phyloP scores from a whole-genome alignment of 805 yeast genomes.

The Kodamaea leandrae region DNA sequence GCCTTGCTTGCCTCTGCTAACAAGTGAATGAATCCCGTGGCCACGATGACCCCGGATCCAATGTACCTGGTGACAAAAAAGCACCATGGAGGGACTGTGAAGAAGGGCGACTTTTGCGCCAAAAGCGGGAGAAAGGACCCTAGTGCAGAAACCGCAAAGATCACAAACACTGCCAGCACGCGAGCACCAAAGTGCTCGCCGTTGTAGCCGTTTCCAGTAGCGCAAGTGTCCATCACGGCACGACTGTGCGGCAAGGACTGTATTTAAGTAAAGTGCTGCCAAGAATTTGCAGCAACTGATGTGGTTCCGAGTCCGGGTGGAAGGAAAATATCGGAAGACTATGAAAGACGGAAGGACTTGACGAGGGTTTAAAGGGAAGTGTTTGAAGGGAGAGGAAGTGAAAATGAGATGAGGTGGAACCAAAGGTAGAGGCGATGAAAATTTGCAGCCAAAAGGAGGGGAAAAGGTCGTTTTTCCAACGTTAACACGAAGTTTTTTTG shows the following conservation, averaged over 20 bases:
- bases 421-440: too few species aligned
- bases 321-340: too few species aligned
- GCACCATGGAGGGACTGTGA: constrained; percentile 25
- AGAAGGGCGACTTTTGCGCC: constrained; percentile 18
- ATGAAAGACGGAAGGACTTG: too few species aligned
- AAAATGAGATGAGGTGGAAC: too few species aligned
- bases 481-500: too few species aligned
- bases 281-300: too few species aligned
- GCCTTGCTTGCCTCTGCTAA: constrained; percentile 29
- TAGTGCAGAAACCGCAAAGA: constrained; percentile 27
- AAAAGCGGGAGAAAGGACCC: constrained; percentile 33
- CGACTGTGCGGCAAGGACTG: neutral
- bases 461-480: too few species aligned
- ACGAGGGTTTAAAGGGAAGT: too few species aligned
- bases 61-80: constrained; percentile 29
- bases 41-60: constrained; percentile 37
- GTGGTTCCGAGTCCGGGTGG: too few species aligned
- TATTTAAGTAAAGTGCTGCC: neutral
- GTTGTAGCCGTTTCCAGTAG: constrained; percentile 18
- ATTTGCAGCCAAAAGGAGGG: too few species aligned
- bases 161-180: constrained; percentile 29
- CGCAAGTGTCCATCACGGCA: constrained; percentile 9
- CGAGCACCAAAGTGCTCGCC: constrained; percentile 26
- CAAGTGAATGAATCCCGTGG: constrained; percentile 36
- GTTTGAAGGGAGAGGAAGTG: too few species aligned